Conservation (phyloP, 805 yeast genomes). For the Hanseniaspora lachancei region DNA sequence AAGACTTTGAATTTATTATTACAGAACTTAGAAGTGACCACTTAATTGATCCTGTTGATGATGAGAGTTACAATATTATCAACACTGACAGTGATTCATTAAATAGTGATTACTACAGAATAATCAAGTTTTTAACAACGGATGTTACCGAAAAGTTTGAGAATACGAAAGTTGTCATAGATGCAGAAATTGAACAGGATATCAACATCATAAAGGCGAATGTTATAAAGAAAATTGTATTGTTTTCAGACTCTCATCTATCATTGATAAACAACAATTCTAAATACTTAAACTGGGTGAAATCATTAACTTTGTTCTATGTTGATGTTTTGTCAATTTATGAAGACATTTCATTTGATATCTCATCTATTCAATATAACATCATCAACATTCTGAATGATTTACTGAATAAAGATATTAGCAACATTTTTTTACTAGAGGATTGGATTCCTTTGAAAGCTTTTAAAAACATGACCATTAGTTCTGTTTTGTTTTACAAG, state of each 20-base stretch:
- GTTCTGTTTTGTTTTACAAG: neutral
- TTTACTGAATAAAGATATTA: constrained; percentile 1
- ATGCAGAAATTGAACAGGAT: neutral
- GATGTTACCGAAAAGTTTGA: neutral
- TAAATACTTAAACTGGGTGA: constrained; percentile 6
- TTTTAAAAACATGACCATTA: constrained; percentile 2
- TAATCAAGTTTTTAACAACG: neutral
- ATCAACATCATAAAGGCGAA: neutral
- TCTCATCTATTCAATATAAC: neutral
- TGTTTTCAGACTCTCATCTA: neutral
- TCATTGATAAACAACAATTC: neutral
- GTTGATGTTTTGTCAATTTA: neutral
- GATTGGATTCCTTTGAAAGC: neutral
- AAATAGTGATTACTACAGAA: neutral
- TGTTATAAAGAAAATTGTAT: neutral
- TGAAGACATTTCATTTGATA: neutral
- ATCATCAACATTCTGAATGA: neutral
- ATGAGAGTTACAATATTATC: neutral
- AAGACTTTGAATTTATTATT: neutral
- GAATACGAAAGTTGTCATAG: neutral
- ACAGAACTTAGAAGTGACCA: neutral
- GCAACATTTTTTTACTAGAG: neutral
- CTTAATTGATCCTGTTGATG: neutral
- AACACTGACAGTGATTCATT: neutral
- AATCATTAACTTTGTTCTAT: neutral